Base-by-base conservation (phyloP, 495 filamentous ascomycete genomes). In the Clohesyomyces aquaticus region DNA sequence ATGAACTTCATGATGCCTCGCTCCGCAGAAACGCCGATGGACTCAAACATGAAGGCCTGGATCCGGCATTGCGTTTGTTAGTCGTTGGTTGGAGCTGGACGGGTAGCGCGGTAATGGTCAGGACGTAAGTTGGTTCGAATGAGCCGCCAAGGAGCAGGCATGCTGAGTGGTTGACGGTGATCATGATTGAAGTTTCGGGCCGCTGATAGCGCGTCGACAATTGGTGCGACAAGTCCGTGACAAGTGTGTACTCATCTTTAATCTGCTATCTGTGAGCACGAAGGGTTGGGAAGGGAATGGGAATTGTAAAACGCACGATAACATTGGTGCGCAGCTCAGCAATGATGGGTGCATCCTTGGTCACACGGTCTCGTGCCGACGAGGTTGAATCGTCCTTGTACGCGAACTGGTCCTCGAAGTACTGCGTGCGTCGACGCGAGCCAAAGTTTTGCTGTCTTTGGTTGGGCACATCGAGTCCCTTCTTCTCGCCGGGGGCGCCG, bases 291-390 rank as follows among this genome's bases (percentile, higher is more conserved):
- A 55, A 18, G 29, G 32, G 32, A 28, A 23, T 42, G 52, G 19
- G 38, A 18, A 57, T 29, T n/a, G 38, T n/a, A n/a, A 57, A 8
- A 77, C 87, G 67, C 79, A 93, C 91, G 72, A 87, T 89, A 35
- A 85, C 83, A 72, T 94, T 96, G n/a, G 90, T 91, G 70, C 85
- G 87, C 28, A 98, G 74, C 72, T 96, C 91, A 35, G 87, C 89
- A 57, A 90, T 81, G 55, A 96, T 82, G 54, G 88, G 79, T 18
- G 90, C 86, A 62, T 92, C 83, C 61, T 82, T 84, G 16, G 75
- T 73, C 21, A 91, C 76, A 27, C 83, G 80, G 46, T 88, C 83
- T 59, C 78, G 78, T 10, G 83, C 80, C 10, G 82, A 78, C n/a
- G 76, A 66, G 21, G 61, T 64, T 27, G 56, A 69, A 56, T 72